Base-by-base conservation (phyloP, 257 asterid species). In the Mitragyna speciosa region DNA sequence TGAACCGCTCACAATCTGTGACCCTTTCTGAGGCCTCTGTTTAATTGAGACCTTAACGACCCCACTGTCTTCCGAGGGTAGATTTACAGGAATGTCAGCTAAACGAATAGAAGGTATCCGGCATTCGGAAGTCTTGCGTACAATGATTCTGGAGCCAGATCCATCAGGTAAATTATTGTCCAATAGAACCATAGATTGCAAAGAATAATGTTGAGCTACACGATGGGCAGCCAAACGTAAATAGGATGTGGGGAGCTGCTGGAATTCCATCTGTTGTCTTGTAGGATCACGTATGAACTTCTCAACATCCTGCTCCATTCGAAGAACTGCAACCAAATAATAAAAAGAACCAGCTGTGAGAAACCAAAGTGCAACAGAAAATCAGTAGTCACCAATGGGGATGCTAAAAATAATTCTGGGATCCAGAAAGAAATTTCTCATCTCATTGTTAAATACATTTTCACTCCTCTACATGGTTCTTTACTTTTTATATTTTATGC, bases 171-270 rank as follows among this genome's bases (percentile, higher is more conserved):
- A 80, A 83, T 87, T 92, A 84, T 92, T 93, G 80, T 96, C 98
- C 93, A 92, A 59, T 82, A 91, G 88, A 87, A 96, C 98, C 98
- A 94, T 94, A 73, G 99, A 96, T 67, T 90, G 96, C 83, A 96
- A 89, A n/a, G 93, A 94, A 81, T 96, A 96, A 84, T 96, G 99
- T 77, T 96, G 99, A 31, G 99, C 98, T 66, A 96, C 96, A 65
- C 98, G 98, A 88, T 96, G 99, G 73, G 98, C 99, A 79, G 99
- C 99, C 91, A 96, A 85, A 12, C 99, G 95, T 85, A 94, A 86
- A 88, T 94, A 96, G 58, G 99, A 96, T 83, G 97, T 96, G 56
- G 99, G 99, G 78, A 96, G 88, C 85, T 92, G 98, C 72, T 92
- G 93, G 85, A 96, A 96, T 83, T 96, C 98, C 98, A 96, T 90